These are phyloP conservation scores for Daldinia sp. DNA, from an alignment of 2,329 filamentous ascomycete genomes.

Conservation along the genomic window DNA sequence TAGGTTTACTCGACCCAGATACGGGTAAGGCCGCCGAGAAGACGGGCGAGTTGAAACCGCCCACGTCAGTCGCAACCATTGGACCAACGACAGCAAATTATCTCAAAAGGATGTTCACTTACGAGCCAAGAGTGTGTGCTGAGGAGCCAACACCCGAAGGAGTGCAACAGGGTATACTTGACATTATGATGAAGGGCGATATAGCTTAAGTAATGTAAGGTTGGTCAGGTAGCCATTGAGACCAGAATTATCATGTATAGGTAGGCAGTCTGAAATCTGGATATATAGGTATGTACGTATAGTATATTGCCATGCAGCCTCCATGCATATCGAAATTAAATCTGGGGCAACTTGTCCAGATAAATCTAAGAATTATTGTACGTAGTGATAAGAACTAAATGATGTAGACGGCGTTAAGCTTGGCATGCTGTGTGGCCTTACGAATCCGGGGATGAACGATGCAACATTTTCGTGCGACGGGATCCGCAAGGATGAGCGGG, in stretches of 20 bases:
- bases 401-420: constrained; percentile 3
- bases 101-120: constrained; percentile 72
- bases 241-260: neutral
- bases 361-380: neutral
- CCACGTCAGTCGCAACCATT: constrained; percentile 83
- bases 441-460: neutral
- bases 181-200: constrained; percentile 28
- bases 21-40: constrained; percentile 55
- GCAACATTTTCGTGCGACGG: neutral
- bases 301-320: neutral
- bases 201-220: neutral
- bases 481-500: neutral
- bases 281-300: constrained; percentile 4
- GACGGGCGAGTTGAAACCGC: constrained; percentile 49
- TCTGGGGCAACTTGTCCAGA: neutral
- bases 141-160: constrained; percentile 85
- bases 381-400: neutral
- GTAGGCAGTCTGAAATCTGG: neutral
- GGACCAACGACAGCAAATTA: constrained; percentile 90
- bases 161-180: constrained; percentile 74
- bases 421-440: constrained; percentile 26
- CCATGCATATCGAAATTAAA: neutral
- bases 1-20: constrained; percentile 64
- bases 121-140: constrained; percentile 83
- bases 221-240: neutral